These are phyloP conservation scores for Hapsidospora chrysogenum DNA, from an alignment of 495 filamentous ascomycete species.

Conservation along the genomic window DNA sequence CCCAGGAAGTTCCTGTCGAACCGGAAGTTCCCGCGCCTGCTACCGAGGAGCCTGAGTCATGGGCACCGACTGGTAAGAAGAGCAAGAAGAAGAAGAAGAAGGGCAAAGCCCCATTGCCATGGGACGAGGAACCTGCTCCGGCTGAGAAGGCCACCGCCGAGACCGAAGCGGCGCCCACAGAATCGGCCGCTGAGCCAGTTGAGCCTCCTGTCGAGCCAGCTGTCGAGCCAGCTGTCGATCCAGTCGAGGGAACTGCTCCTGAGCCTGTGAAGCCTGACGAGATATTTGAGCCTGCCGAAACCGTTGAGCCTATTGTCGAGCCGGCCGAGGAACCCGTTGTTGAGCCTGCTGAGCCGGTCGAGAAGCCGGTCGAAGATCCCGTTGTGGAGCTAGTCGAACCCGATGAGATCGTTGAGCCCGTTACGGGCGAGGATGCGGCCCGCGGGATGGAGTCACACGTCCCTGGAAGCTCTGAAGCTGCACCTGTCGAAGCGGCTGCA, in stretches of 20 bases:
- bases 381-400: not conserved
- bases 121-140: constrained; percentile 3
- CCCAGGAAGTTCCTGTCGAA: too few relatives aligned
- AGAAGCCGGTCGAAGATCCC: not conserved
- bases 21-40: constrained; percentile 2
- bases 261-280: not conserved
- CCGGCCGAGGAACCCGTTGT: not conserved
- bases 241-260: not conserved
- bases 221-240: too few relatives aligned
- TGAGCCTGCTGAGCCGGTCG: not conserved
- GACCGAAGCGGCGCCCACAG: not conserved
- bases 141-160: not conserved
- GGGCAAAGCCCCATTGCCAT: constrained; percentile 4
- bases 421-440: too few relatives aligned
- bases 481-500: too few relatives aligned
- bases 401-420: too few relatives aligned
- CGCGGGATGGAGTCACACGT: too few relatives aligned
- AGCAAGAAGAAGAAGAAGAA: constrained; percentile 15
- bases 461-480: too few relatives aligned
- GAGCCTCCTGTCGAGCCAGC: not conserved
- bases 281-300: not conserved
- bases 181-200: not conserved
- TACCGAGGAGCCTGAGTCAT: constrained; percentile 2
- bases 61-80: constrained; percentile 14
- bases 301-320: not conserved